Evolutionary conservation across 2,329 filamentous ascomycete species (phyloP).

Genomic region (Neopestalotiopsis rosae): DNA sequence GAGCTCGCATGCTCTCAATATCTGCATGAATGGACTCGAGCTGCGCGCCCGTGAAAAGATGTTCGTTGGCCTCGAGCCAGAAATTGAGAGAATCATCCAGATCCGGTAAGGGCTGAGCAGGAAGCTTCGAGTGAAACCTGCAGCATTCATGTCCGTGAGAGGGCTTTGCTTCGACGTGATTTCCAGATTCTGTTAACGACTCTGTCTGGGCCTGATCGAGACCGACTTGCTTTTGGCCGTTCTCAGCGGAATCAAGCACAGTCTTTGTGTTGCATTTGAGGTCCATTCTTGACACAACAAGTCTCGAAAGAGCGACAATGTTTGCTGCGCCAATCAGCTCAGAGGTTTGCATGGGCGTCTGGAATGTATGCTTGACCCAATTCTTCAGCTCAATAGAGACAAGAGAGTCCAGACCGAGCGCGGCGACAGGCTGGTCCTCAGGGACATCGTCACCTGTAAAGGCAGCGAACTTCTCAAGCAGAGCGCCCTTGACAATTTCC

Average conservation of each 20-base stretch:
- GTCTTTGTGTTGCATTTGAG: slow-evolving; percentile 9
- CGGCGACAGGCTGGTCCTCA: slow-evolving; percentile 15
- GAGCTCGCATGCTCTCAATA: slow-evolving; percentile 13
- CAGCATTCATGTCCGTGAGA: slow-evolving; percentile 14
- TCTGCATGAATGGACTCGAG: slow-evolving; percentile 19
- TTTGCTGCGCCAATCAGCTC: slow-evolving; percentile 22
- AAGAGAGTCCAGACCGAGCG: slow-evolving; percentile 19
- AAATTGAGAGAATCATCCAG: slow-evolving; percentile 17
- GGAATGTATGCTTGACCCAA: slow-evolving; percentile 23
- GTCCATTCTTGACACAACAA: slow-evolving; percentile 17
- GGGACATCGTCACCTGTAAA: slow-evolving; percentile 22
- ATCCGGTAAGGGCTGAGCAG: slow-evolving; percentile 16
- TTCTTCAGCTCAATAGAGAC: slow-evolving; percentile 20
- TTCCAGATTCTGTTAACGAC: background rate
- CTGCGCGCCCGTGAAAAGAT: slow-evolving; percentile 16
- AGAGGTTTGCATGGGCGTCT: slow-evolving; percentile 19
- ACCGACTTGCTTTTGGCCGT: background rate
- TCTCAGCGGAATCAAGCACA: background rate
- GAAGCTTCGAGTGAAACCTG: slow-evolving; percentile 11
- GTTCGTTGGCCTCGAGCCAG: slow-evolving; percentile 18
- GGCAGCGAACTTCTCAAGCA: slow-evolving; percentile 17
- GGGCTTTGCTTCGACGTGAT: background rate
- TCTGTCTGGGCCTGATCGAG: background rate
- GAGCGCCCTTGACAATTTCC: slow-evolving; percentile 20
- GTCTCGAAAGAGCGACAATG: background rate